Evolutionary conservation across 257 asterid genomes (phyloP).

Genomic region (Eustoma russellianum): DNA sequence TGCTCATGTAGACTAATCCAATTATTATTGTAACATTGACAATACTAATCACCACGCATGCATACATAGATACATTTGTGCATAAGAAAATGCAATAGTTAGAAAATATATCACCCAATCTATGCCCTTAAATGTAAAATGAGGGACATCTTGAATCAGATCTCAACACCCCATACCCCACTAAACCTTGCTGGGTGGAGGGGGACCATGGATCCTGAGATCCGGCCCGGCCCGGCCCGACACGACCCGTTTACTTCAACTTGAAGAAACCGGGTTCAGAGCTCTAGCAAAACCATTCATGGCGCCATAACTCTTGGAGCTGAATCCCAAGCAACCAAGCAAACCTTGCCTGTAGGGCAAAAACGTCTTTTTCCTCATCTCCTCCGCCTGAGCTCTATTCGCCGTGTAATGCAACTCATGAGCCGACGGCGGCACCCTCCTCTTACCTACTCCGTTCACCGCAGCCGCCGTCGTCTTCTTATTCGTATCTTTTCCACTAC

Average conservation of each 20-base stretch:
- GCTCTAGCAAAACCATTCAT: constrained; percentile 75
- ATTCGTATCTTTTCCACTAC: constrained; percentile 22
- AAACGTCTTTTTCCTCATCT: constrained; percentile 93
- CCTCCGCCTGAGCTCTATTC: constrained; percentile 91
- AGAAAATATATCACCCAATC: no score
- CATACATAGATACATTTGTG: no score
- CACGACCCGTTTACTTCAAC: constrained; percentile 22
- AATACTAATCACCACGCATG: no score
- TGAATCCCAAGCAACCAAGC: constrained; percentile 86
- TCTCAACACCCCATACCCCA: no score
- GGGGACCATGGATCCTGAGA: no score
- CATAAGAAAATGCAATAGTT: no score
- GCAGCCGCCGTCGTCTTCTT: constrained; percentile 21
- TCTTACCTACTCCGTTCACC: constrained; percentile 30
- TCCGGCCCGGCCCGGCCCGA: no score
- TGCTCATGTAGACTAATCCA: no score
- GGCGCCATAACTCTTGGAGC: constrained; percentile 87
- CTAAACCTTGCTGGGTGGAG: no score
- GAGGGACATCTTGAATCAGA: no score
- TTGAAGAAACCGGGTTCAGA: constrained; percentile 78
- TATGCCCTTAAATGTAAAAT: no score
- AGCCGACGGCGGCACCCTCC: constrained; percentile 55
- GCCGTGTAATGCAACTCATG: constrained; percentile 88
- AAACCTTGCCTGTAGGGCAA: constrained; percentile 86
- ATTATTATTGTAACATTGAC: no score